Percentiles rank a stretch among this genome's conserved stretches.
phyloP scores from a whole-genome alignment of 352 stramenopile species.

The Peronospora destructor region DNA sequence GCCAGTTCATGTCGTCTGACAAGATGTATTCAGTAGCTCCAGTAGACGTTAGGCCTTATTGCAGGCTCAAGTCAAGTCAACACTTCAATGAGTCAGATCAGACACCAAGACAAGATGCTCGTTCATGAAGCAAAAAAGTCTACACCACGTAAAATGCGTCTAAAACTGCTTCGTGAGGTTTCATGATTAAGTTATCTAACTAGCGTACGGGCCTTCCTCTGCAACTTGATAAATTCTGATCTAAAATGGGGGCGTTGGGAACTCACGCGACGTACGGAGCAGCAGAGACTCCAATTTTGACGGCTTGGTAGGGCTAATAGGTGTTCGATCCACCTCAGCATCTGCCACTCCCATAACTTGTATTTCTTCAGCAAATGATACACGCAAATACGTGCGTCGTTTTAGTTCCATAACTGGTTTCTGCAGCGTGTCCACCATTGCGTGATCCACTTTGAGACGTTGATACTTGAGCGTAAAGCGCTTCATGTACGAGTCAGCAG shows the following conservation, averaged over 20 bases:
- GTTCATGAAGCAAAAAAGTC: not conserved
- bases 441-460: conserved; percentile 77
- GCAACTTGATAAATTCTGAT: conserved; percentile 17
- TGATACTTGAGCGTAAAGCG: conserved; percentile 85
- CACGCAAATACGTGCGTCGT: conserved; percentile 31
- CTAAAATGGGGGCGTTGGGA: conserved; percentile 70
- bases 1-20: not conserved
- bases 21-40: conserved; percentile 9
- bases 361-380: conserved; percentile 60
- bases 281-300: conserved; percentile 81
- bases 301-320: conserved; percentile 65
- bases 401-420: conserved; percentile 18
- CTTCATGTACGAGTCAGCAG: conserved; percentile 85
- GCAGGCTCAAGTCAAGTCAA: too few relatives aligned
- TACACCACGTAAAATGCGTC: not conserved
- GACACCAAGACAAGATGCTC: too few relatives aligned
- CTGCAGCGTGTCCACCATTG: conserved; percentile 68
- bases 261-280: conserved; percentile 76
- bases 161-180: conserved; percentile 1
- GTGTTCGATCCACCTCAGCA: conserved; percentile 62
- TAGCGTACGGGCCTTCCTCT: conserved; percentile 29
- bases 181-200: conserved; percentile 24
- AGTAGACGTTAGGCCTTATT: too few relatives aligned
- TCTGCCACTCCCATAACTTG: conserved; percentile 68
- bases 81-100: not conserved